phyloP scores from a whole-genome alignment of 192 early-diverging fungal species.

The Entomortierella lignicola region DNA sequence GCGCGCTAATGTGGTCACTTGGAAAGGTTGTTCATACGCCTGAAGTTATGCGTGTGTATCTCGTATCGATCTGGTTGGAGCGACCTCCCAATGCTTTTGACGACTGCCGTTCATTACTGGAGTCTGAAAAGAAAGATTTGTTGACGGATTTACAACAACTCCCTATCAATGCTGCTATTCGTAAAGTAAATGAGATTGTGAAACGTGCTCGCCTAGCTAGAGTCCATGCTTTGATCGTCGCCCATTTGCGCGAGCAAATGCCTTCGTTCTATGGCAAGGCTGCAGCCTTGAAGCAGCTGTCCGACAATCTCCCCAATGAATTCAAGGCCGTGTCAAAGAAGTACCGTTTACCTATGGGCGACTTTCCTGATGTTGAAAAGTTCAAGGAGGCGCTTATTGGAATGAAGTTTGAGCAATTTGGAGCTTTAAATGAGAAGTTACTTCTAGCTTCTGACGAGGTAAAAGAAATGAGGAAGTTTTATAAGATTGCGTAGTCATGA shows the following conservation, averaged over 20 bases:
- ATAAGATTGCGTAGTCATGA: too few relatives aligned
- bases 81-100: conserved; percentile 71
- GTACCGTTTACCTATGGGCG: conserved; percentile 70
- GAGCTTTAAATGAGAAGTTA: conserved; percentile 59
- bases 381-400: conserved; percentile 52
- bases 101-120: conserved; percentile 72
- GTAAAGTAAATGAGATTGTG: conserved; percentile 89
- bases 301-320: conserved; percentile 74
- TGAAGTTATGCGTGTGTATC: conserved; percentile 86
- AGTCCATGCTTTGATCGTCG: conserved; percentile 85
- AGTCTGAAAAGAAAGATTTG: conserved; percentile 79
- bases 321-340: conserved; percentile 75
- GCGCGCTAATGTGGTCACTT: conserved; percentile 92
- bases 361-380: conserved; percentile 59
- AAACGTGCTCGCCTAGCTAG: conserved; percentile 81
- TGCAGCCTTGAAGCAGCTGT: conserved; percentile 76
- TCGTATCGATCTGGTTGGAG: conserved; percentile 81
- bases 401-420: conserved; percentile 64
- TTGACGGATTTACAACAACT: conserved; percentile 76
- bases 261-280: conserved; percentile 82
- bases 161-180: conserved; percentile 78
- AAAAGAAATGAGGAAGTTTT: conserved; percentile 1
- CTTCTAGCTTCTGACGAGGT: conserved; percentile 58
- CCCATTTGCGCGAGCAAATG: conserved; percentile 80
- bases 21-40: conserved; percentile 86